phyloP scores from a whole-genome alignment of 495 filamentous ascomycete species.

The Bathelium albidoporum region DNA sequence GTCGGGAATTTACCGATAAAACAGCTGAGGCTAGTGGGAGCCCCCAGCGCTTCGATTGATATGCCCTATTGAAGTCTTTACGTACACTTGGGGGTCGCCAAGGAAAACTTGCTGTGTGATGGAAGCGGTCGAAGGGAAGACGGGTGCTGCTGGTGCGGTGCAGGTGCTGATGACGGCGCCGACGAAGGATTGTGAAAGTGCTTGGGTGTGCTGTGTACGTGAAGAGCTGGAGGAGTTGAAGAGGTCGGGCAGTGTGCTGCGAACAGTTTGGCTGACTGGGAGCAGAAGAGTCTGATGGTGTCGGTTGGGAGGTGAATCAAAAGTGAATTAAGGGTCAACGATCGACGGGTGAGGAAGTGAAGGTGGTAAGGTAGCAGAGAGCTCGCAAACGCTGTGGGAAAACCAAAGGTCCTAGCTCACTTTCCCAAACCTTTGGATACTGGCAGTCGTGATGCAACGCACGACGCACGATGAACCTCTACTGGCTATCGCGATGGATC shows the following conservation, averaged over 20 bases:
- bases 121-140: slow-evolving; percentile 22
- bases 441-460: neutral
- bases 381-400: slow-evolving; percentile 9
- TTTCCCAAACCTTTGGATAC: slow-evolving; percentile 13
- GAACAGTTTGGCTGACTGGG: neutral
- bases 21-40: neutral
- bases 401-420: slow-evolving; percentile 5
- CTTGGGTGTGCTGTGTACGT: slow-evolving; percentile 6
- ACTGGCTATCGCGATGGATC: neutral
- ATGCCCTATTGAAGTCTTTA: slow-evolving; percentile 56
- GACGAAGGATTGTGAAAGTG: slow-evolving; percentile 11
- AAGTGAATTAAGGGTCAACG: slow-evolving; percentile 11
- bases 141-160: slow-evolving; percentile 22
- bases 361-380: slow-evolving; percentile 15
- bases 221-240: slow-evolving; percentile 19
- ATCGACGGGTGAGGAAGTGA: slow-evolving; percentile 5
- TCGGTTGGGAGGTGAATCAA: slow-evolving; percentile 19
- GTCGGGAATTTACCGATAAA: slow-evolving; percentile 27
- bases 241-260: slow-evolving; percentile 20
- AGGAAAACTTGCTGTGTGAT: slow-evolving; percentile 84
- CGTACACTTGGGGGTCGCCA: slow-evolving; percentile 81
- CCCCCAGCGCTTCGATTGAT: slow-evolving; percentile 27
- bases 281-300: neutral
- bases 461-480: neutral
- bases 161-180: slow-evolving; percentile 6